phyloP scores from a whole-genome alignment of 179 eudicot species.

The Dionaea muscipula region DNA sequence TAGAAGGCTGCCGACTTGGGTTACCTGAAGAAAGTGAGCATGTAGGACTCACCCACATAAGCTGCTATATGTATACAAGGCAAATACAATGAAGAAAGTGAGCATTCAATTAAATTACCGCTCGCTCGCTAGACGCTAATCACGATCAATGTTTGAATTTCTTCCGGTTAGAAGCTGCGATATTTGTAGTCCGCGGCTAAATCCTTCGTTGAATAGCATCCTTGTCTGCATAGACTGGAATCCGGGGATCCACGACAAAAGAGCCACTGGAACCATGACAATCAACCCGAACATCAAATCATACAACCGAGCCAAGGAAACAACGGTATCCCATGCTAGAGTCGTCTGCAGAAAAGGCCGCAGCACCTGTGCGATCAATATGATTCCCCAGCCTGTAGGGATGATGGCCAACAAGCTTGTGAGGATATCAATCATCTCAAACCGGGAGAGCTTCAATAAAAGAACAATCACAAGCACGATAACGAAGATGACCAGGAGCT shows the following conservation, averaged over 20 bases:
- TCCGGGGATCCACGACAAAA: constrained; percentile 96
- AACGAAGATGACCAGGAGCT: constrained; percentile 44
- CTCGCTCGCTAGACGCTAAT: no score
- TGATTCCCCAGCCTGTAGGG: constrained; percentile 92
- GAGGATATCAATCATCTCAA: constrained; percentile 47
- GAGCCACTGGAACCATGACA: constrained; percentile 80
- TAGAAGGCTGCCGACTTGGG: no score
- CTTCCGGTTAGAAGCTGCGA: constrained; percentile 74
- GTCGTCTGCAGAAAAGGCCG: constrained; percentile 74
- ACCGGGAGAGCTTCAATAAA: constrained; percentile 42
- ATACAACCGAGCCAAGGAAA: constrained; percentile 75
- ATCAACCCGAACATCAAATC: constrained; percentile 73
- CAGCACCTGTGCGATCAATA: constrained; percentile 76
- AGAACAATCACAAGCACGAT: constrained; percentile 44
- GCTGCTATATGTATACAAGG: no score
- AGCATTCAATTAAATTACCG: constrained; percentile 10
- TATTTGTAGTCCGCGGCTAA: constrained; percentile 90
- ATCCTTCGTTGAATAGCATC: constrained; percentile 84
- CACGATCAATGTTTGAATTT: constrained; percentile 15
- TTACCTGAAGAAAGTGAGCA: no score
- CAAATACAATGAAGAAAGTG: no score
- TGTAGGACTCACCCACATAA: no score
- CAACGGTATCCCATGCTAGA: constrained; percentile 67
- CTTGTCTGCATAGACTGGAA: constrained; percentile 96
- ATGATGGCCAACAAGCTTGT: constrained; percentile 70